Evolutionary conservation across 2,329 filamentous ascomycete species (phyloP).

Genomic region (Westerdykella ornata): DNA sequence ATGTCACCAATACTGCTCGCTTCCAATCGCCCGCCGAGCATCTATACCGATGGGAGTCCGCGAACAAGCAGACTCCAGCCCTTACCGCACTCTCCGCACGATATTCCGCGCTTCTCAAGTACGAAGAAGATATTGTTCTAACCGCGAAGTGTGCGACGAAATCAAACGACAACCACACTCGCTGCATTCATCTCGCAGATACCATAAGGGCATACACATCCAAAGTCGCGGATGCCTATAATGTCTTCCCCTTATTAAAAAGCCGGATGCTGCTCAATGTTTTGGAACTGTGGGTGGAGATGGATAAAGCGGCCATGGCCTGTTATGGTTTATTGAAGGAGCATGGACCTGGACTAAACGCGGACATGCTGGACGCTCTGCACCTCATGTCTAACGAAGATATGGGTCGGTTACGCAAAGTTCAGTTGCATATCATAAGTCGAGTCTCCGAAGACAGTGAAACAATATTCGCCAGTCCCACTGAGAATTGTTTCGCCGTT

Average conservation of each 20-base stretch:
- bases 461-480: conserved; percentile 47
- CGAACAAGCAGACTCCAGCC: neutral
- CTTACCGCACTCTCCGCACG: neutral
- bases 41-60: neutral
- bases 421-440: conserved; percentile 49
- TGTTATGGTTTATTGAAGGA: conserved; percentile 45
- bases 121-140: conserved; percentile 9
- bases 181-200: conserved; percentile 27
- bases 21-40: neutral
- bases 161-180: neutral
- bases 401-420: conserved; percentile 45
- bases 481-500: conserved; percentile 42
- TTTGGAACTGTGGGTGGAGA: conserved; percentile 52
- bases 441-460: neutral
- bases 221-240: conserved; percentile 35
- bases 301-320: conserved; percentile 47
- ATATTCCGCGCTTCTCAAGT: neutral
- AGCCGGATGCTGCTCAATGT: conserved; percentile 50
- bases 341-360: conserved; percentile 48
- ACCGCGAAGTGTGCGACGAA: conserved; percentile 21
- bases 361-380: conserved; percentile 50
- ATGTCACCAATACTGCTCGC: too few species aligned
- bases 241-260: conserved; percentile 44
- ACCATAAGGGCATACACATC: conserved; percentile 36
- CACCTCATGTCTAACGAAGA: conserved; percentile 45